phyloP scores from a whole-genome alignment of 1,284 basidiomycete species.

The Sporisorium reilianum region DNA sequence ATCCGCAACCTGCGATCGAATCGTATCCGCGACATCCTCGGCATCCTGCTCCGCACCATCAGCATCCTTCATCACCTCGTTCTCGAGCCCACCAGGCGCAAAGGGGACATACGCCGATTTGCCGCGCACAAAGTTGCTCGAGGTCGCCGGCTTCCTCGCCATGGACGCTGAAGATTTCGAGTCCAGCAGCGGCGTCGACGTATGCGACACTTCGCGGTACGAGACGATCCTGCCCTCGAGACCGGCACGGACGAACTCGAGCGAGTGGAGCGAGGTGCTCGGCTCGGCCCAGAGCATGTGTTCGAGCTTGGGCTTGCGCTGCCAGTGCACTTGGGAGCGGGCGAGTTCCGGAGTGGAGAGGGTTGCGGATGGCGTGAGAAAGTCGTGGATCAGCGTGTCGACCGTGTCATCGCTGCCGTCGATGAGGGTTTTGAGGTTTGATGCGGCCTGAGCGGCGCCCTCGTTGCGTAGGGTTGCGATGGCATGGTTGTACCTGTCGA shows the following conservation, averaged over 20 bases:
- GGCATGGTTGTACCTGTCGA: constrained; percentile 37
- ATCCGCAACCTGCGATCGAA: constrained; percentile 36
- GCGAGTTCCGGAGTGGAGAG: constrained; percentile 31
- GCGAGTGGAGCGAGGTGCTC: constrained; percentile 48
- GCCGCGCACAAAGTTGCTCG: constrained; percentile 86
- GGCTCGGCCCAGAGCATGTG: constrained; percentile 58
- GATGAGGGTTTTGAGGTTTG: not conserved
- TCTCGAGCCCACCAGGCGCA: constrained; percentile 51
- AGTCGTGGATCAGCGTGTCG: constrained; percentile 30
- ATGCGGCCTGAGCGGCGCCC: not conserved
- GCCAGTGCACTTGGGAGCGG: constrained; percentile 46
- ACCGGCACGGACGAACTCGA: constrained; percentile 66
- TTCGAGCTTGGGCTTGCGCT: constrained; percentile 45
- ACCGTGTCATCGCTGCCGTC: constrained; percentile 15
- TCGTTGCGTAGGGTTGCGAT: constrained; percentile 22
- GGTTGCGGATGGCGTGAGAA: constrained; percentile 28
- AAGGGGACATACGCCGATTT: constrained; percentile 87
- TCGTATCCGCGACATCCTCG: constrained; percentile 21
- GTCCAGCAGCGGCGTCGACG: constrained; percentile 39
- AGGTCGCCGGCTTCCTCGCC: constrained; percentile 80
- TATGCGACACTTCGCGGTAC: constrained; percentile 50
- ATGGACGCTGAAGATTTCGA: constrained; percentile 75
- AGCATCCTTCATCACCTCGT: constrained; percentile 47
- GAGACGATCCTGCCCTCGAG: constrained; percentile 63
- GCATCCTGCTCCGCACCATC: constrained; percentile 20